Base-by-base conservation (phyloP, 495 filamentous ascomycete species). In the Clohesyomyces aquaticus region DNA sequence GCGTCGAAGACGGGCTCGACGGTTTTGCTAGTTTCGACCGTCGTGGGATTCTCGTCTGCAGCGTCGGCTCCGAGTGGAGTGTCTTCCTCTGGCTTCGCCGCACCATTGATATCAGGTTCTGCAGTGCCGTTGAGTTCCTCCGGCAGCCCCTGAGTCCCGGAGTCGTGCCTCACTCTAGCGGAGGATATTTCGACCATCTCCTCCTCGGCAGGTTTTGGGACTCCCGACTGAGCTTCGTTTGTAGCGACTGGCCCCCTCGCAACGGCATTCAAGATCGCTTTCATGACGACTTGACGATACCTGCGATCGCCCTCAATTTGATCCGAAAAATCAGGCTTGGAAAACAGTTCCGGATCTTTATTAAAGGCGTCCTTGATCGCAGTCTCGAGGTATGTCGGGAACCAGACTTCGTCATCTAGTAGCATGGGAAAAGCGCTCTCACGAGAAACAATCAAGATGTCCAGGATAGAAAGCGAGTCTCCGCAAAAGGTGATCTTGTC, bases 301-400 rank as follows among this genome's bases (percentile, higher is more conserved):
- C 41, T 43, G 3, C 50, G 27, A 22, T 62, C 48, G 12, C 59
- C 59, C 19, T 55, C 59, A 18, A 62, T 62, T 28, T 62, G 59
- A 19, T 53, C 48, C 38, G 29, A 28, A 22, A 62, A 62, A n/a
- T 11, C 38, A 10, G 59, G 32, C 28, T 14, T 54, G 4, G 35
- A 45, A 41, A 62, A 62, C 3, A 62, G 38, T 2, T 25, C 48
- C 18, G 59, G 29, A 47, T 62, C 59, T n/a, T 55, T 29, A 14
- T 48, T 27, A 16, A 51, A 32, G 3, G 59, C 56, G 8, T 9
- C 22, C 21, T 61, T 48, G 55, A 66, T 55, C 16, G 63, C 49
- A 11, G 27, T 48, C 27, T 66, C 56, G 27, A 61, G 29, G 25
- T 66, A 61, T 26, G 16, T 42, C 1, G 49, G 25, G 50, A 59